phyloP scores from a whole-genome alignment of 352 stramenopile genomes.

The Phytopythium montanum region DNA sequence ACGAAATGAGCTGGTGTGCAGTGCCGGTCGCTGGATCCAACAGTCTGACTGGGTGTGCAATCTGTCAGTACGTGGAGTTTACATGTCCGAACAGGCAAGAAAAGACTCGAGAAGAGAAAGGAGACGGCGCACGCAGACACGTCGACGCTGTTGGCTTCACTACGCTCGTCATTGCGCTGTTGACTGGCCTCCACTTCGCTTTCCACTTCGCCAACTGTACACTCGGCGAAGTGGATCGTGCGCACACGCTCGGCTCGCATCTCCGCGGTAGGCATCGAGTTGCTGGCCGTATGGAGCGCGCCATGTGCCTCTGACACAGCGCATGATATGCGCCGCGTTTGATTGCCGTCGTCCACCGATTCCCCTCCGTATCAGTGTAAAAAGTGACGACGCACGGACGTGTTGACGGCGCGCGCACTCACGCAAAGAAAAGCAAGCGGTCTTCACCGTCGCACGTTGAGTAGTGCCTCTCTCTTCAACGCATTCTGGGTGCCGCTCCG shows the following conservation, averaged over 20 bases:
- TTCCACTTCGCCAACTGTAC: not conserved
- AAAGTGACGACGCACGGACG: not conserved
- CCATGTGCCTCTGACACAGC: not conserved
- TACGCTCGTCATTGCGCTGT: too few relatives aligned
- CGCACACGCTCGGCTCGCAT: not conserved
- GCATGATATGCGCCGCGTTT: not conserved
- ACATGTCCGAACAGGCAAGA: too few relatives aligned
- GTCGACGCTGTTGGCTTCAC: too few relatives aligned
- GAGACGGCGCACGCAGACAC: too few relatives aligned
- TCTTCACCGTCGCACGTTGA: not conserved
- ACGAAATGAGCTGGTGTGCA: too few relatives aligned
- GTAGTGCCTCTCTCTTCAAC: not conserved
- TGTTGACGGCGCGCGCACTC: not conserved
- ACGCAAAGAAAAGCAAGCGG: not conserved
- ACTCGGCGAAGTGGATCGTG: not conserved
- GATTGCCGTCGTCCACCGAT: not conserved
- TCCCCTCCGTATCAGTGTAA: not conserved
- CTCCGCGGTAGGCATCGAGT: not conserved
- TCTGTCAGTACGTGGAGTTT: too few relatives aligned
- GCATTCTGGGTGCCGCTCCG: not conserved
- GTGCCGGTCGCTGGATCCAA: too few relatives aligned
- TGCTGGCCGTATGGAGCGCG: not conserved
- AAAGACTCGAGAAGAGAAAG: too few relatives aligned
- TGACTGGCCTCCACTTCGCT: not conserved
- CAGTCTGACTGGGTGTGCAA: too few relatives aligned